A percentile compares a stretch with the other conserved stretches of the same genome.
Evolutionary conservation across 73 alveolate genomes (phyloP).

Genomic region (Diophrys appendiculata): DNA sequence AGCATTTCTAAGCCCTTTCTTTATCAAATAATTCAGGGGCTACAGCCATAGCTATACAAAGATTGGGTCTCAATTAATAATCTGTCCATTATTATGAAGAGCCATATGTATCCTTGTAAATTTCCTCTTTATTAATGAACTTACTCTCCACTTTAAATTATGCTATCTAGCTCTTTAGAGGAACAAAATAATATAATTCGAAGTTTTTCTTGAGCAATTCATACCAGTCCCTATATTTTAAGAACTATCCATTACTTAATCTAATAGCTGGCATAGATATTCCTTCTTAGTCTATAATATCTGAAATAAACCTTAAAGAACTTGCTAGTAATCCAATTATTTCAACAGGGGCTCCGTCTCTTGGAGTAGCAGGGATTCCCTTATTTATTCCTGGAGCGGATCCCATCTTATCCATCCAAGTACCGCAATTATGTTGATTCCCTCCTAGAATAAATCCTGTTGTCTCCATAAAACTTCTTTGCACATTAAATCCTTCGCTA

Average conservation of each 20-base stretch:
- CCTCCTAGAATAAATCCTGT: conserved; percentile 98
- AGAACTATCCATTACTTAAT: conserved; percentile 54
- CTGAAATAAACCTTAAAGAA: too few relatives aligned
- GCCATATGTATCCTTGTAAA: conserved; percentile 70
- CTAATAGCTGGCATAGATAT: too few relatives aligned
- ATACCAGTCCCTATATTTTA: conserved; percentile 81
- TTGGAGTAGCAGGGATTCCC: conserved; percentile 96
- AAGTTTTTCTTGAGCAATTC: conserved; percentile 67
- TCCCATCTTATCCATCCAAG: conserved; percentile 99
- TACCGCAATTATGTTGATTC: conserved; percentile 93
- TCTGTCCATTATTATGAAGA: conserved; percentile 79
- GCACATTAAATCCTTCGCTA: conserved; percentile 94
- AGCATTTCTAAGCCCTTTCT: conserved; percentile 74
- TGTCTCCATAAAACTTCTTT: conserved; percentile 74
- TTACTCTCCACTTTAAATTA: conserved; percentile 60
- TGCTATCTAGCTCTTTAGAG: conserved; percentile 43
- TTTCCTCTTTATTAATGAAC: conserved; percentile 53
- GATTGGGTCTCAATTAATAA: conserved; percentile 91
- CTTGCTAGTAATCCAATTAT: conserved; percentile 76
- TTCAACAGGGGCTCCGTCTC: conserved; percentile 99
- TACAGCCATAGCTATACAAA: conserved; percentile 88
- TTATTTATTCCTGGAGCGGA: conserved; percentile 82
- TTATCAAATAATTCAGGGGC: conserved; percentile 92
- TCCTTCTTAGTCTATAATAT: too few relatives aligned
- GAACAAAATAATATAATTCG: conserved; percentile 82